A percentile compares a stretch with the other conserved stretches of the same genome.
Conservation (phyloP, 2,329 filamentous ascomycete species). For the Stachybotrys echinatus region DNA sequence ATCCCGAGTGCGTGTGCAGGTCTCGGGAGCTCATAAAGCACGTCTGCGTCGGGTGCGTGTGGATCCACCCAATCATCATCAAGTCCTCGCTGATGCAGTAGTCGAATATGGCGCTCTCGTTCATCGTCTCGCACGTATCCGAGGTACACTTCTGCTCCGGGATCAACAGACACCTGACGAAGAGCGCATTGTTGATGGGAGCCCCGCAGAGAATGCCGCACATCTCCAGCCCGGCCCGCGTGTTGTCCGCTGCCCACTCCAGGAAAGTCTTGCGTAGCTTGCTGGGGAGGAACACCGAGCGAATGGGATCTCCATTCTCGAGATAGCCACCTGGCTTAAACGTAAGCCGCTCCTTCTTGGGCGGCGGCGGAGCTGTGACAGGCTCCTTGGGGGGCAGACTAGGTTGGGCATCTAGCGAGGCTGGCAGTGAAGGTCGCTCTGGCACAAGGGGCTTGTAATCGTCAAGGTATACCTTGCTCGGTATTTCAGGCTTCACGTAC, state of each 20-base stretch:
- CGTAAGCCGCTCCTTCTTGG: conserved; percentile 59
- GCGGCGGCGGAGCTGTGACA: conserved; percentile 16
- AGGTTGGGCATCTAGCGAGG: conserved; percentile 10
- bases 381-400: conserved; percentile 21
- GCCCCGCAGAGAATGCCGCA: conserved; percentile 93
- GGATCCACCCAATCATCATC: conserved; percentile 91
- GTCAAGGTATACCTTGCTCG: conserved; percentile 20
- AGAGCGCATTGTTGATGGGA: conserved; percentile 86
- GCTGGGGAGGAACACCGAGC: conserved; percentile 80
- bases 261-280: conserved; percentile 72
- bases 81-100: conserved; percentile 82
- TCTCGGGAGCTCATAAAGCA: conserved; percentile 97
- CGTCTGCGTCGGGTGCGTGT: conserved; percentile 92
- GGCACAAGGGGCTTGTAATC: conserved; percentile 16
- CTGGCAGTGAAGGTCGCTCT: conserved; percentile 4
- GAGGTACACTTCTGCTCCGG: conserved; percentile 85
- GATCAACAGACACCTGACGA: conserved; percentile 82
- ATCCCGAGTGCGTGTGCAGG: conserved; percentile 87
- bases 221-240: conserved; percentile 77
- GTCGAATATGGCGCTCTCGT: conserved; percentile 79
- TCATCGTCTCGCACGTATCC: conserved; percentile 92
- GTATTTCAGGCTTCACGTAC: conserved; percentile 15
- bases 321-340: conserved; percentile 74
- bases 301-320: conserved; percentile 81
- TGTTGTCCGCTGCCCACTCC: conserved; percentile 69